These are phyloP conservation scores for Phytophthora brassicae DNA, from an alignment of 352 stramenopile genomes.

Conservation along the genomic window DNA sequence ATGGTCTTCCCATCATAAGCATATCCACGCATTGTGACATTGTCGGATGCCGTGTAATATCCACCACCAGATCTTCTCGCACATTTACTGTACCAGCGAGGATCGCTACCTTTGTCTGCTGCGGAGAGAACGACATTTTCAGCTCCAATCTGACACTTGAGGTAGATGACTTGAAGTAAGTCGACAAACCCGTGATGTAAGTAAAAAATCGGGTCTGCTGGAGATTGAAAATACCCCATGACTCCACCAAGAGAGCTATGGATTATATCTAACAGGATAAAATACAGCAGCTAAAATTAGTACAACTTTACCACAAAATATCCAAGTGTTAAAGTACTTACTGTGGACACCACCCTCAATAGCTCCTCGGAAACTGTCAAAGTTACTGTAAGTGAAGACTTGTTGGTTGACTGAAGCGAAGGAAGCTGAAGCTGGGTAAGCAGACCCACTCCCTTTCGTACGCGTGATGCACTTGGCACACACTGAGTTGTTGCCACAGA, in stretches of 20 bases:
- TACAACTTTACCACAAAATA: not conserved
- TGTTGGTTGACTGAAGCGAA: constrained; percentile 49
- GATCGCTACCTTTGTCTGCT: constrained; percentile 33
- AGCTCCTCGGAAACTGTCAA: constrained; percentile 19
- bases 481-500: constrained; percentile 40
- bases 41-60: constrained; percentile 24
- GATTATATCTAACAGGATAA: constrained; percentile 34
- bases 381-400: constrained; percentile 39
- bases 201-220: constrained; percentile 58
- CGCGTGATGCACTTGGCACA: constrained; percentile 46
- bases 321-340: constrained; percentile 22
- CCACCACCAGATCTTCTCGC: not conserved
- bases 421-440: constrained; percentile 34
- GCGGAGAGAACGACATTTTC: constrained; percentile 26
- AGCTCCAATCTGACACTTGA: constrained; percentile 51
- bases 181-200: constrained; percentile 52
- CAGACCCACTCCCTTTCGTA: constrained; percentile 7
- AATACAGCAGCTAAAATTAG: not conserved
- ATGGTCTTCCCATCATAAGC: constrained; percentile 24
- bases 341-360: constrained; percentile 55
- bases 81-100: constrained; percentile 38
- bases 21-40: constrained; percentile 29
- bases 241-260: constrained; percentile 43
- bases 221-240: constrained; percentile 53
- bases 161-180: constrained; percentile 49